Evolutionary conservation across 345 rosid genomes (phyloP), one percentile per base, ranked within the genome.

Genomic region (Nasturtium officinale): DNA sequence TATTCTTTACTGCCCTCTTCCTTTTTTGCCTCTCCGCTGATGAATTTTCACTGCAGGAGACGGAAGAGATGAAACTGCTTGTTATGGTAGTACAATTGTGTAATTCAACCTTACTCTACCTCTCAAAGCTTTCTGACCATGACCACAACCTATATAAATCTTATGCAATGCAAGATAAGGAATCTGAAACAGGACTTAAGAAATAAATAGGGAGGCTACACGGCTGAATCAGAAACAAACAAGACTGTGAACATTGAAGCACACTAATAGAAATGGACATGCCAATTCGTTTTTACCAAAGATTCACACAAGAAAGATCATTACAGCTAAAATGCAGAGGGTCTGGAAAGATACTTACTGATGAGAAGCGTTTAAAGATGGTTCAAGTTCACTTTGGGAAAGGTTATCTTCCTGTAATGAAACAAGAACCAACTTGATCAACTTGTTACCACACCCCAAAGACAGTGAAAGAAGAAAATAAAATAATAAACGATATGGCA

Each of bases 271-370:
- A 47, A 60, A 67, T 47, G 57, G 23, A 51, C 53, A 59, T 48
- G 17, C 26, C 16, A 33, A n/a, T 35, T 43, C 32, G 15, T 20
- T 29, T 72, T 53, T 0, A 18, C 47, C 23, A 43, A 73, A 1
- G 26, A 63, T 63, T 72, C 18, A 63, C 46, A 64, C 38, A 65
- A n/a, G 29, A 65, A 33, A 9, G 5, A 59, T 20, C 32, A 38
- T 40, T 38, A 40, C 8, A 38, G 38, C 18, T 3, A 38, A 12
- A 35, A 52, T 17, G 8, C 1, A 40, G 9, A n/a, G 12, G 21
- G 12, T 23, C 11, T 46, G n/a, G 40, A 33, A 46, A 40, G 35
- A 61, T 18, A 56, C 76, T 64, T 71, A 77, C 80, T 16, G 35
- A 13, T 47, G 60, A 56, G 71, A 69, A 69, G 30, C 46, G 12